phyloP scores from a whole-genome alignment of 495 filamentous ascomycete genomes.

The Haplographium delicatum region DNA sequence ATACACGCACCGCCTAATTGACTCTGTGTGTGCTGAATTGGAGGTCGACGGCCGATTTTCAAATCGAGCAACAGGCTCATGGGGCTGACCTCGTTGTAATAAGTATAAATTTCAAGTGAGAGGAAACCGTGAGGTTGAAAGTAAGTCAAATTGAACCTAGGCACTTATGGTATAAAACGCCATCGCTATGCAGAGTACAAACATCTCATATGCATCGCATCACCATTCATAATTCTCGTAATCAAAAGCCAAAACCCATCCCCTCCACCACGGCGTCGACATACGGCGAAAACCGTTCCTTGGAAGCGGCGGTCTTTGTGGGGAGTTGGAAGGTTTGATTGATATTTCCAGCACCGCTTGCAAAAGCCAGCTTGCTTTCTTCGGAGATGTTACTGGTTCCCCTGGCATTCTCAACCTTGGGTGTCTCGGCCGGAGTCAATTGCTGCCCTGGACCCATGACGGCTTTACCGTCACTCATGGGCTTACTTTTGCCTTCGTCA shows the following conservation, averaged over 20 bases:
- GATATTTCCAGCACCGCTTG: not conserved
- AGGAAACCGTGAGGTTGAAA: not conserved
- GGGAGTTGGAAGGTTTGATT: not conserved
- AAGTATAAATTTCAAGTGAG: too few species aligned
- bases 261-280: constrained; percentile 3
- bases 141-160: too few species aligned
- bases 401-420: constrained; percentile 7
- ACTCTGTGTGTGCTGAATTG: too few species aligned
- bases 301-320: not conserved
- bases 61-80: too few species aligned
- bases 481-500: not conserved
- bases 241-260: constrained; percentile 3
- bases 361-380: constrained; percentile 8
- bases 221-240: not conserved
- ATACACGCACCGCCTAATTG: too few species aligned
- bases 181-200: constrained; percentile 15
- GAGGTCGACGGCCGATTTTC: too few species aligned
- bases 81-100: too few species aligned
- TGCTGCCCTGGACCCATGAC: constrained; percentile 6
- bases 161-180: constrained; percentile 16
- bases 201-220: not conserved
- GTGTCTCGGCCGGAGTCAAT: constrained; percentile 19
- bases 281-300: constrained; percentile 7
- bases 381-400: not conserved
- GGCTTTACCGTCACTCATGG: constrained; percentile 10